Base-by-base conservation (phyloP, 176 grass and related monocot genomes). In the Bolboschoenus planiculmis region DNA sequence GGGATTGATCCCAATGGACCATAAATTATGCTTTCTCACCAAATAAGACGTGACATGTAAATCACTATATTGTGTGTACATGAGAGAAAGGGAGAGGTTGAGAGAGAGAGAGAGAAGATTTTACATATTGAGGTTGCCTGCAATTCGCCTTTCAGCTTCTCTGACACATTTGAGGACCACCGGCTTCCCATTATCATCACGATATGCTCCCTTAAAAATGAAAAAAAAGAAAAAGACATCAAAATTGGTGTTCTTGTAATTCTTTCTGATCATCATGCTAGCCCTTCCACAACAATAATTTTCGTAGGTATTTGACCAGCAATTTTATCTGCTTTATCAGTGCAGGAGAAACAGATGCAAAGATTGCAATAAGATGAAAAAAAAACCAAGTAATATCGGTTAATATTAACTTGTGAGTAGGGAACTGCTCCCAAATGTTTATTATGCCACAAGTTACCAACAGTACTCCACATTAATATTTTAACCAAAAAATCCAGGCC, bases 81-180 rank as follows among this genome's bases (percentile, higher is more conserved):
- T 59, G 36, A 58, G 51, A 73, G 6, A 81, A 23, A 78, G 23
- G 6, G n/a, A 21, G 7, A 1, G n/a, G n/a, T n/a, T n/a, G n/a
- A 39, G 71, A 64, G 4, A 36, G n/a, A n/a, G n/a, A 36, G 50
- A 46, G 3, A 82, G 47, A 78, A 61, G 68, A 85, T 84, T 56
- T 93, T 72, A 98, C 95, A 95, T 98, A 89, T 93, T 90, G 61
- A 90, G 89, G 74, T 88, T 88, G 54, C 96, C 96, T 30, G 89
- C 84, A 56, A 98, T 98, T 85, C 89, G 83, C 55, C 87, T 85
- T 81, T 98, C 92, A 20, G 92, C 96, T 90, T 98, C 92, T 39
- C 89, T 90, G 60, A 98, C 96, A 79, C 96, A 93, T 76, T 90
- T 70, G 33, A 98, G 92, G 85, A 98, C 96, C 57, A 98, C 84